Base-by-base conservation (phyloP, 2,329 filamentous ascomycete genomes). In the Hyphodiscus sp. region DNA sequence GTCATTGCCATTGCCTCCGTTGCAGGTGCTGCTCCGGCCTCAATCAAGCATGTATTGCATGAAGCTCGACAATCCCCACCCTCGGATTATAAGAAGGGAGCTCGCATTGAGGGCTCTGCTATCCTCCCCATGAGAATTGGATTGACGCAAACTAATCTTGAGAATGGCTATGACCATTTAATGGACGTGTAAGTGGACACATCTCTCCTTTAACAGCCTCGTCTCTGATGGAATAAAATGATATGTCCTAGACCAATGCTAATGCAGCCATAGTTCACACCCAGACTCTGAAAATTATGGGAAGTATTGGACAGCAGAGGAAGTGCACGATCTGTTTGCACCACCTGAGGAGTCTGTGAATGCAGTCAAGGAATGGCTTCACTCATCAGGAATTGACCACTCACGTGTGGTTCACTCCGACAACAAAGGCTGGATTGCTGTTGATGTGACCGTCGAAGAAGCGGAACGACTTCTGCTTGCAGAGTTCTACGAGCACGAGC, bases 401-500 rank as follows among this genome's bases (percentile, higher is more conserved):
- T 57, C 62, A 15, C 61, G 68, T 15, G 61, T 71, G 50, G 62
- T 64, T 2, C 65, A 70, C 45, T 69, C 60, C 8, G 62, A 65
- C 13, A 63, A 62, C 26, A 65, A 64, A 49, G 65, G 67, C 38
- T 71, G 69, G 69, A 52, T 72, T 18, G 64, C 67, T 51, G 67
- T 71, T 44, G 68, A 71, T 61, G 67, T 66, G 33, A 63, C 62
- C 23, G 62, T 63, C 5, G 56, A 63, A 41, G 68, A 71, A 55
- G 66, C 63, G 2, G 70, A 72, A 44, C 41, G 42, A 41, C 60
- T 71, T 10, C 57, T 72, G 10, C 62, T 63, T 43, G 65, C 68
- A 7, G 61, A 69, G 42, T 71, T 66, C 57, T 59, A 70, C 53
- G 61, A 66, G 20, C 67, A 69, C 49, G 66, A 69, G 51, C 65